These are phyloP conservation scores for Globisporangium nagaii DNA, from an alignment of 352 stramenopile genomes.

Conservation along the genomic window DNA sequence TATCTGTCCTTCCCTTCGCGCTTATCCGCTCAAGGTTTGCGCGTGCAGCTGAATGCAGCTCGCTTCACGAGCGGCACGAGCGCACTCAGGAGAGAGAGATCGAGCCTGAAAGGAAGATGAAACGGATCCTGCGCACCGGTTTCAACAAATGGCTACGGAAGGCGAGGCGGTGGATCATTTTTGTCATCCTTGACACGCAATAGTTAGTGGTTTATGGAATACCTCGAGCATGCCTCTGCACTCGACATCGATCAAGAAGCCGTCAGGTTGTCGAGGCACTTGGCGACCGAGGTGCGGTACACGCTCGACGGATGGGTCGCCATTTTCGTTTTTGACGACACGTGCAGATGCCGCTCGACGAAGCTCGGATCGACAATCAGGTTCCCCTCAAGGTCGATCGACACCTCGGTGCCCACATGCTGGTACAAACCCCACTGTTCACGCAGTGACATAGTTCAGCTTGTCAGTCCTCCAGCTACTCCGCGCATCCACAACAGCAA, in stretches of 20 bases:
- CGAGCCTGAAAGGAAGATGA: not conserved
- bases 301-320: conserved; percentile 61
- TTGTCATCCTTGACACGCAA: no score
- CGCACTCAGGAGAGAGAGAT: not conserved
- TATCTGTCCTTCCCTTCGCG: not conserved
- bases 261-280: conserved; percentile 55
- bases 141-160: not conserved
- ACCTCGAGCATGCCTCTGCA: not conserved
- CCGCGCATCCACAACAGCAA: no score
- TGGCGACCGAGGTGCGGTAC: conserved; percentile 56
- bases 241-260: not conserved
- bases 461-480: no score
- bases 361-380: conserved; percentile 81
- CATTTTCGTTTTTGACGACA: conserved; percentile 56
- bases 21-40: no score
- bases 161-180: no score
- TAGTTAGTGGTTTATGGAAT: not conserved
- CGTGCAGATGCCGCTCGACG: conserved; percentile 69
- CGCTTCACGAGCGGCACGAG: no score
- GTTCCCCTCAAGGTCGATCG: conserved; percentile 65
- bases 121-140: not conserved
- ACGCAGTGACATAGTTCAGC: not conserved
- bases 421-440: conserved; percentile 68
- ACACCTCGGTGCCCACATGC: conserved; percentile 68
- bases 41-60: not conserved